Base-by-base conservation (phyloP, 2,329 filamentous ascomycete species). In the Ceratocystis diversiconidia region DNA sequence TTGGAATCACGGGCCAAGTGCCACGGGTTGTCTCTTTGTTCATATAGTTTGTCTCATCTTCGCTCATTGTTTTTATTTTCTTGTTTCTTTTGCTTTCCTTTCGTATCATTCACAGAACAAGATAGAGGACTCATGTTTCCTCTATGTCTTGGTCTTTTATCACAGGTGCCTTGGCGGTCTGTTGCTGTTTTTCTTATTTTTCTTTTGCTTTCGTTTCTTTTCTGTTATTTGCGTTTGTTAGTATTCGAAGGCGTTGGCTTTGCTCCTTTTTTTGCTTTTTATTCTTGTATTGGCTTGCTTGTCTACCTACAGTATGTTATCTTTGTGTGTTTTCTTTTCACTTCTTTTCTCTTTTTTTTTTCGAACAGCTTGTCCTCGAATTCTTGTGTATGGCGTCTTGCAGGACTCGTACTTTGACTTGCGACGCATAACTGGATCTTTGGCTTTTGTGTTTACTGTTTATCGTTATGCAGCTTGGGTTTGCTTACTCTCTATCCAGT, bases 121-220 rank as follows among this genome's bases (percentile, higher is more conserved):
- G 59, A 61, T 30, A 32, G 55, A 59, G 25, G 55, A 10, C 55
- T 0, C 8, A 8, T 8, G 25, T 32, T 59, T 28, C 55, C 55
- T 59, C 55, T 59, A 30, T 32, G 15, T 59, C 28, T 59, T 59
- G 55, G 55, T 59, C 55, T 59, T 36, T 59, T 59, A 59, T n/a
- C 55, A 28, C 55, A 59, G 55, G 32, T 59, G 25, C 30, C 36
- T 64, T 64, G n/a, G 30, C 7, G 17, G 46, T 19, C 30, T 41
- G 36, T 41, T 41, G 3, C 36, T 41, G 36, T 41, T 41, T 36
- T 41, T 41, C 10, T 64, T 55, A 17, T 25, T 32, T 7, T 64
- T 57, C 43, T 50, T 17, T 44, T 65, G 2, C 15, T 50, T 62
- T 15, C 1, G 10, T 41, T 41, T 41, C 10, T 41, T 4, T 41